phyloP scores from a whole-genome alignment of 306 rosid genomes.

The Cyclanthera cordifolia region DNA sequence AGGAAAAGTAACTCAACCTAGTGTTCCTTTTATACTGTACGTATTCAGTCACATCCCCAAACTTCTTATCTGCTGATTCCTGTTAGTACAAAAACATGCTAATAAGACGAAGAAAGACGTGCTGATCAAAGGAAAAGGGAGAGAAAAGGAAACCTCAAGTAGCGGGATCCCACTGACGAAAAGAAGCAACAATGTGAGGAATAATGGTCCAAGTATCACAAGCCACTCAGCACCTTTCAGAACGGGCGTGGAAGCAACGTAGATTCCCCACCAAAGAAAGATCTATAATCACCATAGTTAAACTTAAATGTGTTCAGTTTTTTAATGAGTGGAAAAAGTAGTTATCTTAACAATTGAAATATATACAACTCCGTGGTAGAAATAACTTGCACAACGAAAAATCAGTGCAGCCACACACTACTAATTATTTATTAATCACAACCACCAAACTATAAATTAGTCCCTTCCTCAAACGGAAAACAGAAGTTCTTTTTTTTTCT shows the following conservation, averaged over 20 bases:
- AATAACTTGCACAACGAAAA: not conserved
- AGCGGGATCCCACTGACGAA: slow-evolving; percentile 85
- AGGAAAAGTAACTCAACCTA: slow-evolving; percentile 34
- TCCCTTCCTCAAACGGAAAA: not conserved
- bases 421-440: not conserved
- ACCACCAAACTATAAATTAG: not conserved
- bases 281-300: slow-evolving; percentile 40
- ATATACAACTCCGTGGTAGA: not conserved
- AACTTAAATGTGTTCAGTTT: not conserved
- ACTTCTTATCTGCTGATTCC: slow-evolving; percentile 90
- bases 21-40: slow-evolving; percentile 56
- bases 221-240: slow-evolving; percentile 79
- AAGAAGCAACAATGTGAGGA: slow-evolving; percentile 81
- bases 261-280: slow-evolving; percentile 95
- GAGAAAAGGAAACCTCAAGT: slow-evolving; percentile 67
- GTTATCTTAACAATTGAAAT: not conserved
- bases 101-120: slow-evolving; percentile 7
- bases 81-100: slow-evolving; percentile 22
- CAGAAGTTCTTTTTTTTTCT: not conserved
- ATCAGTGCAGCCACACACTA: not conserved
- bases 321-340: not conserved
- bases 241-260: slow-evolving; percentile 69
- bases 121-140: slow-evolving; percentile 1
- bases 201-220: slow-evolving; percentile 69
- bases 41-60: slow-evolving; percentile 56